These are phyloP conservation scores for Cadophora luteo-olivacea DNA, from an alignment of 2,329 filamentous ascomycete genomes.

Conservation along the genomic window DNA sequence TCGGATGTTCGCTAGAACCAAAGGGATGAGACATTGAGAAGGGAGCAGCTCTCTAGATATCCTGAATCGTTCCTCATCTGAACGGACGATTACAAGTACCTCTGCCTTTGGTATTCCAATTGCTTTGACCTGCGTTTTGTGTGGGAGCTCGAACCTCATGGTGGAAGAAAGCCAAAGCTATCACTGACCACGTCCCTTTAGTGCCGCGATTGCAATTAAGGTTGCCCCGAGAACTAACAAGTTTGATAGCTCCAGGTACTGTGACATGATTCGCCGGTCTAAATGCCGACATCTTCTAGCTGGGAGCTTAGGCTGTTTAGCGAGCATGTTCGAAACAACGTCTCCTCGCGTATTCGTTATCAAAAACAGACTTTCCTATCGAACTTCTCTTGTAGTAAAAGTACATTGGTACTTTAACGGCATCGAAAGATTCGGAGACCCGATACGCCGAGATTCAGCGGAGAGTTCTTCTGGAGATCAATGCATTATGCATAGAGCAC, in stretches of 20 bases:
- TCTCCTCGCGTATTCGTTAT: background rate
- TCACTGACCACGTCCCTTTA: background rate
- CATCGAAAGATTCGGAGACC: no score
- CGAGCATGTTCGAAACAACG: background rate
- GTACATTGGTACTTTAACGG: background rate
- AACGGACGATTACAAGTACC: no score
- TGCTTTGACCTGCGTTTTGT: background rate
- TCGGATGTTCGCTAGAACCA: background rate
- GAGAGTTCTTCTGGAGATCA: background rate
- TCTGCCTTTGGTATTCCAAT: background rate
- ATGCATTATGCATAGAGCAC: background rate
- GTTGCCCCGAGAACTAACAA: background rate
- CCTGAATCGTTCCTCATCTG: background rate
- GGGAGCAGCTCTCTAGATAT: conserved; percentile 1
- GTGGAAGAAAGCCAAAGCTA: background rate
- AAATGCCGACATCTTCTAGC: background rate
- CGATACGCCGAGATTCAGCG: no score
- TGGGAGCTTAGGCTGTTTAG: background rate
- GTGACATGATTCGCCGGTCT: background rate
- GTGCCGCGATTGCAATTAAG: background rate
- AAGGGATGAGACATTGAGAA: background rate
- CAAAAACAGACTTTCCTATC: background rate
- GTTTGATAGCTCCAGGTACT: background rate
- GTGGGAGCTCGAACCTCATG: conserved; percentile 1
- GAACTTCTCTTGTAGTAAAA: background rate